Base-by-base conservation (phyloP, 2,329 filamentous ascomycete genomes). In the Pseudocercospora fuligena region DNA sequence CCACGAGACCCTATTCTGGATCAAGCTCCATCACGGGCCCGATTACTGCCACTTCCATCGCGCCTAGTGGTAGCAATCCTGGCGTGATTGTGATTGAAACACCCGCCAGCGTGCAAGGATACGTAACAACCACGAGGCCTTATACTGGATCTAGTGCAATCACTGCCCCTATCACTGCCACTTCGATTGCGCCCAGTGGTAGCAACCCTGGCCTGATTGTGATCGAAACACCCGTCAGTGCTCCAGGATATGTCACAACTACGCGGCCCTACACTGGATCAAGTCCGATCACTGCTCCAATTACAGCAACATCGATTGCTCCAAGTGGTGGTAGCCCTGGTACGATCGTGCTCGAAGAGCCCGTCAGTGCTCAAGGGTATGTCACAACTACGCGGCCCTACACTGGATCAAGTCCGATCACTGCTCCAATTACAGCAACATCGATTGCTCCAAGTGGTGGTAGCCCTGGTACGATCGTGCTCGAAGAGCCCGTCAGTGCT, bases 221-320 rank as follows among this genome's bases (percentile, higher is more conserved):
- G 11, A 19, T 47, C 8, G 59, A 29, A 16, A 3, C 25, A 14
- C 46, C 59, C 3, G n/a, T 59, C 56, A 23, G 56, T 12, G 25
- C 12, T 25, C 36, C 31, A 25, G 12, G 43, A 40, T n/a, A 59
- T 23, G 21, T 54, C 19, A 67, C 65, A 7, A 61, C 43, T 19
- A 64, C 65, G 1, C 27, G 27, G 12, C 29, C 43, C 6, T 69
- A 69, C 40, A 67, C 67, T 12, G 64, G 67, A 5, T 23, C 51
- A 54, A n/a, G 51, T 54, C 12, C 51, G 14, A 54, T 54, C 40
- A 61, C 36, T 46, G 25, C 25, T 14, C 40, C 58, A 49, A 53
- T 60, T n/a, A 66, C 65, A 16, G 43, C 29, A 23, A 66, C 65
- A 0, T 40, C 58, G 9, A 23, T 61, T 40, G n/a, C n/a, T 11